Percentiles rank a stretch among this genome's conserved stretches.
These are phyloP conservation scores for Ocimum tenuiflorum DNA, from an alignment of 257 asterid species.

Conservation along the genomic window DNA sequence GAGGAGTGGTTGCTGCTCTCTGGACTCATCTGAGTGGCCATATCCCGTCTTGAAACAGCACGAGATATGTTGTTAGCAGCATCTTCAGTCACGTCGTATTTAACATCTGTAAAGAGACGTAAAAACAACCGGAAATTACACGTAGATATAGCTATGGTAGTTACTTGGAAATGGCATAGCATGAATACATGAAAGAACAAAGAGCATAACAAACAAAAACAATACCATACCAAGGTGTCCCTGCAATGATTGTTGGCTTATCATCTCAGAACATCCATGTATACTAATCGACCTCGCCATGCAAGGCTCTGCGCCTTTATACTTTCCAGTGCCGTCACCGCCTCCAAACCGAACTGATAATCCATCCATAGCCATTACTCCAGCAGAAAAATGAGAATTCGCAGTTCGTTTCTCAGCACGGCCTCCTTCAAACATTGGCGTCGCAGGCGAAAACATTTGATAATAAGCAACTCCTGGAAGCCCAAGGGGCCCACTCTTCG, in stretches of 20 bases:
- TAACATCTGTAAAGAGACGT: constrained; percentile 29
- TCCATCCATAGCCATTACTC: constrained; percentile 56
- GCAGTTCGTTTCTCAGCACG: constrained; percentile 34
- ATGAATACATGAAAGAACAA: neutral
- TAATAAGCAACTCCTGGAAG: constrained; percentile 76
- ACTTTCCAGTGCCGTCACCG: constrained; percentile 38
- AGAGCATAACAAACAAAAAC: neutral
- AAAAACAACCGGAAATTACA: constrained; percentile 3
- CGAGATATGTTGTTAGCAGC: constrained; percentile 40
- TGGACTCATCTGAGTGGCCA: constrained; percentile 99
- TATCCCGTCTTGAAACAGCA: constrained; percentile 70
- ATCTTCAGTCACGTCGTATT: constrained; percentile 32
- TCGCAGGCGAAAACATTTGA: constrained; percentile 75
- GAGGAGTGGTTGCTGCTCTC: constrained; percentile 60
- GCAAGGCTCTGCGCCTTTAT: constrained; percentile 48
- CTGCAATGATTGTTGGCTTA: constrained; percentile 49
- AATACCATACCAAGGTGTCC: constrained; percentile 39
- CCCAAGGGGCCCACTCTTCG: constrained; percentile 96
- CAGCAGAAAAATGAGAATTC: constrained; percentile 64
- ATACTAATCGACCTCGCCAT: constrained; percentile 86
- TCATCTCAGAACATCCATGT: constrained; percentile 75
- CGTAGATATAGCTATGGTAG: neutral
- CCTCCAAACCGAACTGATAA: constrained; percentile 41
- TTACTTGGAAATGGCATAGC: neutral
- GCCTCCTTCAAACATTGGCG: constrained; percentile 41